phyloP scores from a whole-genome alignment of 2,329 filamentous ascomycete genomes.

The Xylariaceae sp. region DNA sequence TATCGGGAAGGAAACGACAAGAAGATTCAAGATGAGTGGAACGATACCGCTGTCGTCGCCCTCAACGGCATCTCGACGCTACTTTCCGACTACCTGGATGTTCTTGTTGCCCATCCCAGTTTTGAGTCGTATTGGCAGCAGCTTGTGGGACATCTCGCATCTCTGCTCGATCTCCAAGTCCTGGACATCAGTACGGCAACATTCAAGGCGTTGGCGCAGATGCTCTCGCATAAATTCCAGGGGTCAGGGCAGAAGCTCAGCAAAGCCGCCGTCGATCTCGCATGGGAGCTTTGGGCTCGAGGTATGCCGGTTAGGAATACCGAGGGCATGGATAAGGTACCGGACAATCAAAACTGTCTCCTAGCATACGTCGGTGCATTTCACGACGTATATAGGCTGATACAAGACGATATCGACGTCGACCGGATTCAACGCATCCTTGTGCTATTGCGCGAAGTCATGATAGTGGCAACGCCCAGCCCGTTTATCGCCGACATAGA shows the following conservation, averaged over 20 bases:
- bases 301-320: constrained; percentile 51
- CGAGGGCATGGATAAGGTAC: constrained; percentile 38
- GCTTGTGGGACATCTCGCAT: constrained; percentile 63
- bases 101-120: constrained; percentile 58
- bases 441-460: constrained; percentile 61
- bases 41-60: constrained; percentile 69
- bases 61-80: constrained; percentile 68
- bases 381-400: constrained; percentile 71
- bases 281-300: constrained; percentile 66
- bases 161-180: constrained; percentile 55
- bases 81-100: constrained; percentile 69
- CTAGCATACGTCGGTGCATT: constrained; percentile 76
- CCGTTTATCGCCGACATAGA: constrained; percentile 69
- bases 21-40: constrained; percentile 54
- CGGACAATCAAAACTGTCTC: constrained; percentile 75
- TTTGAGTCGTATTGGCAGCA: constrained; percentile 73
- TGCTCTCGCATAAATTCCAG: constrained; percentile 49
- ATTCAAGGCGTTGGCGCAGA: constrained; percentile 60
- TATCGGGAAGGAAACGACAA: constrained; percentile 35
- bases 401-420: constrained; percentile 57
- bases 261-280: constrained; percentile 50
- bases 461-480: constrained; percentile 63
- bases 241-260: constrained; percentile 41
- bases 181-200: constrained; percentile 68
- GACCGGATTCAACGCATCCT: constrained; percentile 64